These are phyloP conservation scores for Ustilago lituana DNA, from an alignment of 1,284 basidiomycete genomes.

Conservation along the genomic window DNA sequence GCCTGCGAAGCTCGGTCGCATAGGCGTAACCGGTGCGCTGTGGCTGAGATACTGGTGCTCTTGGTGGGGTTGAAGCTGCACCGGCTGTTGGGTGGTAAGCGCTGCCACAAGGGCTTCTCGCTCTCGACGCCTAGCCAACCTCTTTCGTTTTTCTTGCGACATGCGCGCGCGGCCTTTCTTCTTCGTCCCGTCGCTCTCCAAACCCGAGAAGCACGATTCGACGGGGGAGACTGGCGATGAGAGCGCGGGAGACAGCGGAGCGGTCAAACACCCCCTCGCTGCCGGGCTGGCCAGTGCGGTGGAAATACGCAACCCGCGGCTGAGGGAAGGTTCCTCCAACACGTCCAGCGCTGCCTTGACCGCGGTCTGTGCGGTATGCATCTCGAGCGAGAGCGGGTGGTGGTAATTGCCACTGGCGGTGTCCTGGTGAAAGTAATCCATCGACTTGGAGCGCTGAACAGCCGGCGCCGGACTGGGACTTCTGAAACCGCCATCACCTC, in stretches of 20 bases:
- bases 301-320: constrained; percentile 14
- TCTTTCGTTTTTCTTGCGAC: constrained; percentile 57
- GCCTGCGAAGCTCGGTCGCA: constrained; percentile 2
- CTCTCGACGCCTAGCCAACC: constrained; percentile 49
- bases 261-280: constrained; percentile 8
- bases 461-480: no score
- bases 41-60: no score
- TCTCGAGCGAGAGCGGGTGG: constrained; percentile 29
- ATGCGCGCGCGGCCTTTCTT: constrained; percentile 55
- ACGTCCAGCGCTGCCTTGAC: constrained; percentile 45
- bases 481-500: no score
- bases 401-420: no score
- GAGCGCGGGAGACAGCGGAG: constrained; percentile 22
- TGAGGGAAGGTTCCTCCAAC: constrained; percentile 17
- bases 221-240: constrained; percentile 24
- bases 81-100: background rate
- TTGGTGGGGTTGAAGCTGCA: background rate
- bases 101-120: constrained; percentile 44
- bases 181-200: constrained; percentile 17
- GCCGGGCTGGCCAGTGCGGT: background rate
- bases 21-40: constrained; percentile 19
- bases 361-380: constrained; percentile 42
- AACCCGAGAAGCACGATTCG: constrained; percentile 28
- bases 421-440: constrained; percentile 6
- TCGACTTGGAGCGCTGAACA: constrained; percentile 12